Evolutionary conservation across 1,284 basidiomycete genomes (phyloP), one percentile per base, ranked within the genome.

Genomic region (Mycena sp.): DNA sequence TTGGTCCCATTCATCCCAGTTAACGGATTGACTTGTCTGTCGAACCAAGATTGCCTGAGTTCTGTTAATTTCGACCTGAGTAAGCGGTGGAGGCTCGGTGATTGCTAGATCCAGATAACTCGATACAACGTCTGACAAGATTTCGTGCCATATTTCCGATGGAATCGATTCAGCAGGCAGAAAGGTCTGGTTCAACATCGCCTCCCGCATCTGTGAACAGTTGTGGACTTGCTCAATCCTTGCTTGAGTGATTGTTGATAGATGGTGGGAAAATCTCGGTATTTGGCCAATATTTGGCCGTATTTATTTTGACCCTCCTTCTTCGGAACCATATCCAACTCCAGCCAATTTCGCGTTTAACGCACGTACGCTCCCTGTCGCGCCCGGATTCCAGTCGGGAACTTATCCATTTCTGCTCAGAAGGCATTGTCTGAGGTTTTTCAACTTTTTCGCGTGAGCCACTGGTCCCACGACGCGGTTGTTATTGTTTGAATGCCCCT

Each of bases 381-480:
- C 23, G 14, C 17, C 44, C 37, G n/a, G 1, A 10, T 57, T 3
- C 10, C 12, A 38, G 9, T 6, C 11, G 4, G 12, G 6, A 40
- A 35, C 50, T 43, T 44, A 53, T 1, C 28, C n/a, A 41, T 54
- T 25, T 48, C 5, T 3, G 17, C 30, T 1, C 37, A 58, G 44
- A 49, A 53, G 41, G 21, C 14, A 21, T 35, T 29, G 17, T 37
- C 44, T 49, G 35, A 55, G 29, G 58, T 64, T 59, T 64, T 32
- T 52, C 41, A 23, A 52, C 29, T 19, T 23, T 59, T 59, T 59
- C 62, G 62, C 62, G 56, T 64, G 57, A 59, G 57, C 62, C 51
- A 56, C n/a, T 16, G n/a, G 30, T 23, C 52, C 38, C 16, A 29
- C 52, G 62, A 64, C 62, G 62, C 62, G 62, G 23, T 64, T 16